phyloP scores from a whole-genome alignment of 345 rosid genomes.

The Durio zibethinus region DNA sequence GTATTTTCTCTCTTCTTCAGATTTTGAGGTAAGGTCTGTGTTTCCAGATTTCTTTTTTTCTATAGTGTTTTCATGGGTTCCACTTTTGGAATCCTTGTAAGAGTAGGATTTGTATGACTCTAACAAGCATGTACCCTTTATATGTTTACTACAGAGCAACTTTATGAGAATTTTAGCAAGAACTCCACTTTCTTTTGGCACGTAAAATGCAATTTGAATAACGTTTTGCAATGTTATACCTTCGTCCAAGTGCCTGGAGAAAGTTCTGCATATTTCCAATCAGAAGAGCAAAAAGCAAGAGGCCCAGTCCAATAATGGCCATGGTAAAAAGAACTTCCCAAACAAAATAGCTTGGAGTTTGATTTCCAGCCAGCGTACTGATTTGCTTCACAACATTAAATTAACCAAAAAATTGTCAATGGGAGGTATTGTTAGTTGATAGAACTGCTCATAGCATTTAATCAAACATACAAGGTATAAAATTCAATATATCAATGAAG shows the following conservation, averaged over 20 bases:
- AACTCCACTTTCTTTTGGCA: neutral
- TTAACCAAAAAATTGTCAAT: neutral
- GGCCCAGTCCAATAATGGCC: constrained; percentile 77
- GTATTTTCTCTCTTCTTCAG: neutral
- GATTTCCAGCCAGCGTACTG: constrained; percentile 95
- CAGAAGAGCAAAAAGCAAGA: constrained; percentile 85
- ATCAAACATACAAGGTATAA: neutral
- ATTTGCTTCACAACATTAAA: constrained; percentile 62
- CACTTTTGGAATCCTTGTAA: neutral
- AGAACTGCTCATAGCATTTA: neutral
- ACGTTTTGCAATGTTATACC: constrained; percentile 35
- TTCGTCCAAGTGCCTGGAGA: constrained; percentile 77
- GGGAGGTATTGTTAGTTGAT: neutral
- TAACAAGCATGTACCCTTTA: neutral
- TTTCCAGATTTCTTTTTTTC: neutral
- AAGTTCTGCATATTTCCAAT: constrained; percentile 97
- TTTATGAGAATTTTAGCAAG: neutral
- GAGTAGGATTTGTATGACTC: neutral
- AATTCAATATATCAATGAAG: neutral
- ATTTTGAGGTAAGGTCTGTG: neutral
- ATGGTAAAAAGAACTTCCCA: constrained; percentile 87
- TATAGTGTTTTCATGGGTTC: neutral
- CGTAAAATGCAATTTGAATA: neutral
- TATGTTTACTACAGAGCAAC: neutral
- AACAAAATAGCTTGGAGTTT: constrained; percentile 66